Evolutionary conservation across 1,284 basidiomycete species (phyloP).

Genomic region (Wolfiporia cocos): DNA sequence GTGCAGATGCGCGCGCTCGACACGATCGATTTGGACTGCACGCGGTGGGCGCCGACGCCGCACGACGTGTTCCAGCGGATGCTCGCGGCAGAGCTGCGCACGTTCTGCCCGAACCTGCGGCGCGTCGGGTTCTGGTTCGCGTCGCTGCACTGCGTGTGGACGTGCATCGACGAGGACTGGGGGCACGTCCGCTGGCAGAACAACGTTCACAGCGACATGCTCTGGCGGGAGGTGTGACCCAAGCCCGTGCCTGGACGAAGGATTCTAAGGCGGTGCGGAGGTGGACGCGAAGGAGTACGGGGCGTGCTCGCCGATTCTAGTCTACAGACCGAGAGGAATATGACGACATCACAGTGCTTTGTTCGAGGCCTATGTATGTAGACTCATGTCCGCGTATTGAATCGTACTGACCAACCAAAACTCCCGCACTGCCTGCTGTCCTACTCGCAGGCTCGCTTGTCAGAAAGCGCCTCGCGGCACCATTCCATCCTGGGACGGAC

Average conservation of each 20-base stretch:
- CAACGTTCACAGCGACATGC: slow-evolving; percentile 7
- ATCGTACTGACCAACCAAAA: slow-evolving; percentile 2
- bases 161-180: slow-evolving; percentile 21
- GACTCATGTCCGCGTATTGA: slow-evolving; percentile 3
- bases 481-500: background rate
- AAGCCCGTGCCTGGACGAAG: background rate
- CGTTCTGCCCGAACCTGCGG: slow-evolving; percentile 23
- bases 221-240: slow-evolving; percentile 15
- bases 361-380: slow-evolving; percentile 4
- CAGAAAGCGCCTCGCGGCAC: background rate
- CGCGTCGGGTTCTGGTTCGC: slow-evolving; percentile 23
- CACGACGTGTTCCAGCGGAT: slow-evolving; percentile 19
- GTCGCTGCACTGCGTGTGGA: slow-evolving; percentile 20
- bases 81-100: slow-evolving; percentile 24
- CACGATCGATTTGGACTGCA: slow-evolving; percentile 25
- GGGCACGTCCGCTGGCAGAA: background rate
- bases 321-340: slow-evolving; percentile 2
- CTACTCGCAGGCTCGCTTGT: background rate
- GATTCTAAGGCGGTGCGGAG: background rate
- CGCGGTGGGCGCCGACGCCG: slow-evolving; percentile 21
- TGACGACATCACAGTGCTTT: slow-evolving; percentile 1
- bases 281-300: slow-evolving; percentile 3
- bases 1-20: slow-evolving; percentile 20
- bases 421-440: background rate
- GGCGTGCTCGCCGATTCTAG: slow-evolving; percentile 7